Percentiles rank a stretch among this genome's conserved stretches.
These are phyloP conservation scores for Puccinia hordei DNA, from an alignment of 1,284 basidiomycete genomes.

Conservation along the genomic window DNA sequence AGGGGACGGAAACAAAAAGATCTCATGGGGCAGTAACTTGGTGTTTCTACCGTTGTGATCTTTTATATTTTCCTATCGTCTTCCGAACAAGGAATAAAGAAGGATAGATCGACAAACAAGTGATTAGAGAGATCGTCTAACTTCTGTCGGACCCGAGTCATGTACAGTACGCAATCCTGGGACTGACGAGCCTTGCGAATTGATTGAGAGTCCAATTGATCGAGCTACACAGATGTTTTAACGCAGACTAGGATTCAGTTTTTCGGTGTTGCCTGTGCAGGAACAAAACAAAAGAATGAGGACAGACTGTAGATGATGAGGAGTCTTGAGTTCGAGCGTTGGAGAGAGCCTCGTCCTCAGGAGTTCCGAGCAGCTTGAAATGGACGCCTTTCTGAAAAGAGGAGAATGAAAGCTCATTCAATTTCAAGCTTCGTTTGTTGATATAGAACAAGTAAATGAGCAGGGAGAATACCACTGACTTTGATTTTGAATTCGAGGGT, in stretches of 20 bases:
- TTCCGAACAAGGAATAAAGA: background rate
- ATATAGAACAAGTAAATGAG: conserved; percentile 50
- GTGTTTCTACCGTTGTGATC: background rate
- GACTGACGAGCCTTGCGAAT: conserved; percentile 34
- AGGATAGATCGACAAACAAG: conserved; percentile 19
- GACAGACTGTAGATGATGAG: background rate
- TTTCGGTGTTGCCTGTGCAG: background rate
- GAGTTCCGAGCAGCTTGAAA: conserved; percentile 46
- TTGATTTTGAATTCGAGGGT: conserved; percentile 55
- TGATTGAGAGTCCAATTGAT: conserved; percentile 22
- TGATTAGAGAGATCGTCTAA: conserved; percentile 22
- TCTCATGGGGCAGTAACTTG: background rate
- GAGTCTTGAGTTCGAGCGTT: background rate
- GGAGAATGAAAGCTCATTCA: background rate
- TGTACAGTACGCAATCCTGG: conserved; percentile 42
- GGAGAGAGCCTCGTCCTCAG: conserved; percentile 40
- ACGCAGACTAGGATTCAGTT: background rate
- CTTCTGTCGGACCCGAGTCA: conserved; percentile 31
- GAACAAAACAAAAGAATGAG: background rate
- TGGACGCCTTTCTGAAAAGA: conserved; percentile 41
- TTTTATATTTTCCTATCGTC: background rate
- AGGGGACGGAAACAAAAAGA: background rate
- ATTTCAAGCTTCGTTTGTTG: conserved; percentile 1
- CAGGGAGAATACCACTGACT: conserved; percentile 55
- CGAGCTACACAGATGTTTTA: conserved; percentile 6